phyloP scores from a whole-genome alignment of 1,284 basidiomycete genomes.

The Cutaneotrichosporon sp. region DNA sequence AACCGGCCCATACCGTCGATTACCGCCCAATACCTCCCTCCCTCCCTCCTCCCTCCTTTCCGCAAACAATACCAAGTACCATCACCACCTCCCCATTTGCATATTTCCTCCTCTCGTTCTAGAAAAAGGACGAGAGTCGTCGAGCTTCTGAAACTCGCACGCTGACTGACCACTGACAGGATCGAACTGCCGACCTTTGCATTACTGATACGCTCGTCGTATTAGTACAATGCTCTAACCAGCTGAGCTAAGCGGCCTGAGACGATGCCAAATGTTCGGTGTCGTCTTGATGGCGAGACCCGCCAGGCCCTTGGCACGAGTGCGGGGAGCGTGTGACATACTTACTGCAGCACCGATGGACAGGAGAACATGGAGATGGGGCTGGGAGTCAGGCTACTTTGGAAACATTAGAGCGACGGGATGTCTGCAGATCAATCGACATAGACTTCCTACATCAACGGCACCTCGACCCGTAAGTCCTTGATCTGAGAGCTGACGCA shows the following conservation, averaged over 20 bases:
- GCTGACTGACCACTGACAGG: conserved; percentile 1
- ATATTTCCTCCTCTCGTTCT: not conserved
- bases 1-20: not conserved
- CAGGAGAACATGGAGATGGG: too few relatives aligned
- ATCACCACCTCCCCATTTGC: not conserved
- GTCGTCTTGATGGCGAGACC: too few relatives aligned
- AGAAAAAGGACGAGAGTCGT: not conserved
- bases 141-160: not conserved
- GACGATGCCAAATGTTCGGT: not conserved
- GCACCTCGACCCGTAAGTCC: conserved; percentile 34
- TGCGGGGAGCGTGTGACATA: too few relatives aligned
- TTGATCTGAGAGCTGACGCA: conserved; percentile 29
- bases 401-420: too few relatives aligned
- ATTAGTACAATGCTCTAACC: conserved; percentile 4
- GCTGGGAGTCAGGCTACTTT: too few relatives aligned
- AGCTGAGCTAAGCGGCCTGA: conserved; percentile 3
- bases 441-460: conserved; percentile 10
- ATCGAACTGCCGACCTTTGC: conserved; percentile 3
- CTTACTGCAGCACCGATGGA: too few relatives aligned
- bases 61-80: too few relatives aligned
- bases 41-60: too few relatives aligned
- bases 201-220: not conserved
- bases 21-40: not conserved
- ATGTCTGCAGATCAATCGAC: not conserved
- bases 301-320: too few relatives aligned